Evolutionary conservation across 2,329 filamentous ascomycete species (phyloP), one percentile per base, ranked within the genome.

Genomic region (Trichoderma lentiforme): DNA sequence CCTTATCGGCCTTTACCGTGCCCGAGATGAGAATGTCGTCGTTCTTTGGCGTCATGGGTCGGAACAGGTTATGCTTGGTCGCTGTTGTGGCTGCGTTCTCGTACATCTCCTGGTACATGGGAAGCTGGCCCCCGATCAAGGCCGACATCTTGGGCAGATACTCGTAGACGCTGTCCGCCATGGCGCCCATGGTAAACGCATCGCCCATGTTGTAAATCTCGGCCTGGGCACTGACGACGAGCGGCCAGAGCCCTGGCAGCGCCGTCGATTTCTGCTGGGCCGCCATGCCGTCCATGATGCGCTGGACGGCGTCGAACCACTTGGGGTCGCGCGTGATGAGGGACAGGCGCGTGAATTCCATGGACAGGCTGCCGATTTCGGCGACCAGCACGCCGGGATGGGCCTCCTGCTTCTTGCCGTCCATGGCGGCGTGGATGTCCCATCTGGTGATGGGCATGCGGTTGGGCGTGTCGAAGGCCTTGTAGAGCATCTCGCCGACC

Each of bases 241-340:
- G 85, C 1, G 92, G 92, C 91, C 91, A 96, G 82, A 95, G 85
- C 2, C 93, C 93, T 0, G 92, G 92, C 6, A 95, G 80, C 56
- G 83, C 84, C 1, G 92, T 94, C n/a, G 84, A 81, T 76, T 88
- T 87, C 81, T 95, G 93, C 74, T 88, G 87, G 30, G 85, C 83
- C 72, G 91, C 87, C 51, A 95, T 85, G 21, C 90, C 85, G 71
- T 91, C 86, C 26, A 89, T 92, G 71, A 95, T 89, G 39, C 90
- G 87, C 71, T 90, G 89, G 69, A 93, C 86, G 6, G 92, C 92
- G 78, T 94, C 92, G 79, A 90, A 93, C 81, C 92, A 94, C 77
- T 90, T 93, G 51, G 86, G 80, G 73, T 93, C 85, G 51, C 87
- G 87, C 0, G 92, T 93, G 60, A 94, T 81, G 78, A 93, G 90